Conservation (phyloP, 169 alveolate genomes). For the Plasmodium gaboni region DNA sequence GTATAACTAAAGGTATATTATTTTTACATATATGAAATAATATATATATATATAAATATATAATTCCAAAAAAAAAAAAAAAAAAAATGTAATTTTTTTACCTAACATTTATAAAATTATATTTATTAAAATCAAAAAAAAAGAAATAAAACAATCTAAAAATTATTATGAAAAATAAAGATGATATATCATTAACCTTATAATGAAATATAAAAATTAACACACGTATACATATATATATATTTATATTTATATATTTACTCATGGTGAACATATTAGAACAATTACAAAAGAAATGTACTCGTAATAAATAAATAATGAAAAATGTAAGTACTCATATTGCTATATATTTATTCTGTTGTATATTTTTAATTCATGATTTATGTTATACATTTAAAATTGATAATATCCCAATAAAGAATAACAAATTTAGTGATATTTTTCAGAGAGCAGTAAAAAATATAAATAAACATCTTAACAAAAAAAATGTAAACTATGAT, state of each 20-base stretch:
- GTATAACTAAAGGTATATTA: too few species aligned
- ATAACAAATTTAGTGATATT: constrained; percentile 34
- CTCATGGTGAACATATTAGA: too few species aligned
- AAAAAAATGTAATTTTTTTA: too few species aligned
- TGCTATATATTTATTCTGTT: constrained; percentile 9
- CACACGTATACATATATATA: too few species aligned
- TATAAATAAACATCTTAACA: constrained; percentile 27
- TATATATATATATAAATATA: too few species aligned
- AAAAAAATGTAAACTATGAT: constrained; percentile 25
- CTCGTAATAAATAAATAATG: constrained; percentile 27
- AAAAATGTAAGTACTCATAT: constrained; percentile 35
- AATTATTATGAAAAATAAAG: neutral
- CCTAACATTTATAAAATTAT: too few species aligned
- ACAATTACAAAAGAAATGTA: constrained; percentile 12
- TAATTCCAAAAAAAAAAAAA: too few species aligned
- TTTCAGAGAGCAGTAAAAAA: constrained; percentile 52
- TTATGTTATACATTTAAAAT: constrained; percentile 36
- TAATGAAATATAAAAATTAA: too few species aligned
- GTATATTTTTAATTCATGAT: constrained; percentile 5
- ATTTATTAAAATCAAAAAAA: too few species aligned
- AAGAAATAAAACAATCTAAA: neutral
- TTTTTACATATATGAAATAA: too few species aligned
- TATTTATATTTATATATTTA: too few species aligned
- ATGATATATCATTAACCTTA: neutral
- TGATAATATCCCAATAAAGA: constrained; percentile 47